Conservation (phyloP, 2,329 filamentous ascomycete species). For the Talaromyces sp. region DNA sequence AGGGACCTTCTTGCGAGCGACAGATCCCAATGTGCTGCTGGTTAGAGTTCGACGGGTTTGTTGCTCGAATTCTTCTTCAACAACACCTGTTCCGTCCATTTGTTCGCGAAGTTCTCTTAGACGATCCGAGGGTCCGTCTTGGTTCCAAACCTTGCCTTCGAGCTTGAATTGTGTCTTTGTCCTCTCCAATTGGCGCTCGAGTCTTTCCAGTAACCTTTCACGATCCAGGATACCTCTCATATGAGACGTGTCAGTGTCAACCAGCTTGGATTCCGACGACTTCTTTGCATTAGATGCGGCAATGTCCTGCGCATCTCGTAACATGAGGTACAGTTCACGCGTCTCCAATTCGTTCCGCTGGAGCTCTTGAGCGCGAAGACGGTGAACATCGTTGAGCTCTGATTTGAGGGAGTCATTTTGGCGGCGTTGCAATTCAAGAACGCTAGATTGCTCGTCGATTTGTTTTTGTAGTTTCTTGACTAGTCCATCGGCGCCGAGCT, state of each 20-base stretch:
- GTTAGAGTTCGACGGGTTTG: slow-evolving; percentile 60
- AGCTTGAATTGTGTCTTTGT: slow-evolving; percentile 98
- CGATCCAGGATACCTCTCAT: slow-evolving; percentile 93
- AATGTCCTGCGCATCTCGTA: slow-evolving; percentile 93
- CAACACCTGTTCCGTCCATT: slow-evolving; percentile 69
- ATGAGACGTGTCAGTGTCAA: slow-evolving; percentile 63
- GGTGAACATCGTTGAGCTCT: slow-evolving; percentile 81
- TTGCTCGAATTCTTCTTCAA: slow-evolving; percentile 46
- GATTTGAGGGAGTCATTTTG: slow-evolving; percentile 85
- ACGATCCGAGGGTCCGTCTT: slow-evolving; percentile 83
- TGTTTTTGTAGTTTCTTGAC: slow-evolving; percentile 91
- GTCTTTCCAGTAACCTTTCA: slow-evolving; percentile 82
- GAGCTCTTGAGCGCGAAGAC: slow-evolving; percentile 79
- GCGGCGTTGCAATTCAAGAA: slow-evolving; percentile 82
- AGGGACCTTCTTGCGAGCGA: slow-evolving; percentile 53
- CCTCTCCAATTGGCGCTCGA: slow-evolving; percentile 91
- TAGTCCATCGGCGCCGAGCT: slow-evolving; percentile 86
- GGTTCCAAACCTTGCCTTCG: slow-evolving; percentile 86
- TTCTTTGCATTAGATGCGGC: slow-evolving; percentile 80
- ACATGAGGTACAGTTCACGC: slow-evolving; percentile 94
- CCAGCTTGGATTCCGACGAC: slow-evolving; percentile 44
- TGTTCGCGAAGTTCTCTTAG: slow-evolving; percentile 86
- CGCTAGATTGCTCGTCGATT: slow-evolving; percentile 83
- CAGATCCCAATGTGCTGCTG: slow-evolving; percentile 68
- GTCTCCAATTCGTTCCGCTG: slow-evolving; percentile 96